Evolutionary conservation across 305 asterid species (phyloP).

Genomic region (Ajuga reptans): DNA sequence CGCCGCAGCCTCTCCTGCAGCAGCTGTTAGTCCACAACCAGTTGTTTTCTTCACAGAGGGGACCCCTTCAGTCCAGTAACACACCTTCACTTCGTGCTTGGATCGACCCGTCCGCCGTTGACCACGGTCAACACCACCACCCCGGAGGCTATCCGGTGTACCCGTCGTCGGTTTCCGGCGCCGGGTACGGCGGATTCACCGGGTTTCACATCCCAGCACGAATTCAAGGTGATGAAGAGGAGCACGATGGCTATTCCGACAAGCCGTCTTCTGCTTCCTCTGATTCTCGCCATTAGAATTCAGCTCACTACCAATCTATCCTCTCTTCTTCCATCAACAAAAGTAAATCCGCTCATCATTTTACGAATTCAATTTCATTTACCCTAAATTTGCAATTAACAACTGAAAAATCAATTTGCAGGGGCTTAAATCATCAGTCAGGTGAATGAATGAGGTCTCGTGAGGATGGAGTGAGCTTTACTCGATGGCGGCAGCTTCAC

Average conservation of each 20-base stretch:
- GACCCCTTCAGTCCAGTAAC: conserved; percentile 99
- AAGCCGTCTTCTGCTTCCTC: conserved; percentile 99
- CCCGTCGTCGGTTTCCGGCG: conserved; percentile 44
- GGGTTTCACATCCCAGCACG: conserved; percentile 87
- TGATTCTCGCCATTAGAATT: conserved; percentile 72
- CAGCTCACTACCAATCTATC: conserved; percentile 22
- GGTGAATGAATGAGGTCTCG: conserved; percentile 19
- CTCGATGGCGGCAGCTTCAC: conserved; percentile 27
- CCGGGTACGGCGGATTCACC: conserved; percentile 54
- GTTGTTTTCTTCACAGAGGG: conserved; percentile 75
- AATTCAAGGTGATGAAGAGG: conserved; percentile 97
- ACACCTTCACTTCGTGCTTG: conserved; percentile 93
- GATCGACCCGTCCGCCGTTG: conserved; percentile 63
- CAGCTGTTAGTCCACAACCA: conserved; percentile 73
- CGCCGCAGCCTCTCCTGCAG: conserved; percentile 44
- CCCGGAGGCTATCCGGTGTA: conserved; percentile 41
- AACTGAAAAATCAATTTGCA: conserved; percentile 16
- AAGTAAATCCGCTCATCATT: conserved; percentile 16
- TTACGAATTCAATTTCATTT: not conserved
- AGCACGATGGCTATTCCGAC: conserved; percentile 87
- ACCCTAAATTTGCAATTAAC: not conserved
- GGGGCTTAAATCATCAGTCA: conserved; percentile 16
- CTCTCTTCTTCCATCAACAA: conserved; percentile 19
- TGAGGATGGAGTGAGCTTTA: conserved; percentile 33
- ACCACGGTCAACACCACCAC: conserved; percentile 37